Conservation (phyloP, 2,329 filamentous ascomycete species). For the Alternaria postmessia region DNA sequence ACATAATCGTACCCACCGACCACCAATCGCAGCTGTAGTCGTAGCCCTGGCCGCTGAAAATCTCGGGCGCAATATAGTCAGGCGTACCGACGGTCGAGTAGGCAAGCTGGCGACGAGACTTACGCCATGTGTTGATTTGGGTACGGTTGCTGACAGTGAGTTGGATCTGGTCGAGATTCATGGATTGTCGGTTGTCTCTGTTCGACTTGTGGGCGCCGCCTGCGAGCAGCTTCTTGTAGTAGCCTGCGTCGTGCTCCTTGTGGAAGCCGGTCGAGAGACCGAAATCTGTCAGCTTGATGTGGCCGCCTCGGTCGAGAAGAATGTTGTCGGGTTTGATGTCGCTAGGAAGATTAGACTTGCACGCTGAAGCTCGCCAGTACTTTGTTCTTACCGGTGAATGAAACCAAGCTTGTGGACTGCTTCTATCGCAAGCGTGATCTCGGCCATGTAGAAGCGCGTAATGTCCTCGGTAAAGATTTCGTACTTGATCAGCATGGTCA, state of each 20-base stretch:
- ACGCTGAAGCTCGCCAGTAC: too few relatives aligned
- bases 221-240: slow-evolving; percentile 95
- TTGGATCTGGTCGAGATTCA: slow-evolving; percentile 97
- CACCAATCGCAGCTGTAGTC: slow-evolving; percentile 99
- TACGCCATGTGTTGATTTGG: slow-evolving; percentile 98
- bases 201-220: slow-evolving; percentile 61
- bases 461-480: slow-evolving; percentile 99
- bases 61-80: slow-evolving; percentile 98
- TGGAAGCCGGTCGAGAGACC: slow-evolving; percentile 98
- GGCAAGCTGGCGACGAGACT: slow-evolving; percentile 92
- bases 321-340: slow-evolving; percentile 99
- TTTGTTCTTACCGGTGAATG: slow-evolving; percentile 79
- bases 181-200: slow-evolving; percentile 80
- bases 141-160: slow-evolving; percentile 96
- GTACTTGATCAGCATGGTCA: slow-evolving; percentile 99
- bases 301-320: slow-evolving; percentile 89
- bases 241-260: slow-evolving; percentile 96
- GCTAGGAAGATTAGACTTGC: slow-evolving; percentile 53
- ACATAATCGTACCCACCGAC: slow-evolving; percentile 99
- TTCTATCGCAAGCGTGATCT: slow-evolving; percentile 97
- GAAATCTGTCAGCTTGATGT: slow-evolving; percentile 98
- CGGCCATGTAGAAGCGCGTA: slow-evolving; percentile 98
- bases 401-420: slow-evolving; percentile 98
- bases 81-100: slow-evolving; percentile 98
- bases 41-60: slow-evolving; percentile 96